Percentiles rank a stretch among this genome's conserved stretches.
Conservation (phyloP, 2,329 filamentous ascomycete species). For the Stromatinia cepivora region DNA sequence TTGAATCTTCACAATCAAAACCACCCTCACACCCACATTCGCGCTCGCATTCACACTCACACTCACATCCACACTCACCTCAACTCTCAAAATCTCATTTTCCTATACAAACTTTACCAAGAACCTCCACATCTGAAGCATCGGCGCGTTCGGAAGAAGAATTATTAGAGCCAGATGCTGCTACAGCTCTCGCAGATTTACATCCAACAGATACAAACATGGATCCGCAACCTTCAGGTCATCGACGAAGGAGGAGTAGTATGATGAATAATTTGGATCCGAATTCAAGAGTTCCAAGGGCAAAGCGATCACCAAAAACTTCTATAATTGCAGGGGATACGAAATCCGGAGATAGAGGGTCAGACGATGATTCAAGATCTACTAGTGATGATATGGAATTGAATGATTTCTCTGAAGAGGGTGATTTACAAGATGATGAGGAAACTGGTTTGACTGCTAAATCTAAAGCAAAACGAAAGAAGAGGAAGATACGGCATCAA, state of each 20-base stretch:
- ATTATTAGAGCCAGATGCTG: conserved; percentile 33
- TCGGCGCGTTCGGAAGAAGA: conserved; percentile 27
- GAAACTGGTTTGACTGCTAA: conserved; percentile 80
- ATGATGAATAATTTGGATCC: conserved; percentile 36
- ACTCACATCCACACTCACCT: background rate
- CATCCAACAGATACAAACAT: conserved; percentile 33
- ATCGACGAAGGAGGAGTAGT: conserved; percentile 40
- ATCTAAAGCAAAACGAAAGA: conserved; percentile 67
- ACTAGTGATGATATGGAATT: conserved; percentile 56
- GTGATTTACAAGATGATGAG: conserved; percentile 79
- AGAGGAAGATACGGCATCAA: conserved; percentile 66
- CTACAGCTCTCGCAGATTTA: conserved; percentile 30
- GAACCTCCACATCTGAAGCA: conserved; percentile 27
- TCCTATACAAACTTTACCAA: conserved; percentile 25
- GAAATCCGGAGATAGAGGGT: conserved; percentile 27
- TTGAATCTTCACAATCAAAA: background rate
- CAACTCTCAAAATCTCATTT: conserved; percentile 23
- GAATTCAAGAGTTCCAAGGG: conserved; percentile 19
- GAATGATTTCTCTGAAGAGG: conserved; percentile 63
- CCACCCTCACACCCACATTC: conserved; percentile 3
- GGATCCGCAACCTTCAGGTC: conserved; percentile 33
- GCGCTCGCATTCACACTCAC: background rate
- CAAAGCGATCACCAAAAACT: conserved; percentile 28
- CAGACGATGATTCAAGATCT: conserved; percentile 36
- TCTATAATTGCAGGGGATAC: conserved; percentile 31